Evolutionary conservation across 768 basidiomycete species (phyloP), one percentile per base, ranked within the genome.

Genomic region (Tylopilus plumbeoviolaceoides): DNA sequence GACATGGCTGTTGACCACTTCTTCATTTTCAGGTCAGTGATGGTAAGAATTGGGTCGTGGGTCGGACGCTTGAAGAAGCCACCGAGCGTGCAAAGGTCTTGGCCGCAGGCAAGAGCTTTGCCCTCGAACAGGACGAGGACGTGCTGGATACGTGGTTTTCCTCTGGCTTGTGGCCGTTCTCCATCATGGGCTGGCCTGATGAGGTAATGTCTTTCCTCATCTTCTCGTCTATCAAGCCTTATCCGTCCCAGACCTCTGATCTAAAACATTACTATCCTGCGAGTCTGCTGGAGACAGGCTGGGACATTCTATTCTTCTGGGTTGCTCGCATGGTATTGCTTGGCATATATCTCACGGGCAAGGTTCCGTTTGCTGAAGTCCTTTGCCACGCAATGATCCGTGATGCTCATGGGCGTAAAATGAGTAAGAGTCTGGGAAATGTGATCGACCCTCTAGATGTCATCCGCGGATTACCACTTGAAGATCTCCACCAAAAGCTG

Each of bases 261-360:
- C 60, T 91, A 39, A 69, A 84, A 58, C 74, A 76, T 28, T 98
- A 91, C 75, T 99, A 95, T 70, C 97, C 97, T 0, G 73, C 91
- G 2, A 81, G 85, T n/a, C 61, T 98, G 41, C 82, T 98, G 28
- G 97, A 98, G 73, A 99, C 97, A 0, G 97, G 97, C 43, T 98
- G 97, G 95, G 97, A 98, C 58, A 98, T 98, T 63, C 71, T 99
- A n/a, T 95, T 95, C 80, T 98, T 98, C 82, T 99, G 97, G 97
- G 95, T 98, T 7, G 95, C 97, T 15, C 88, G 97, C 40, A 99
- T 98, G 95, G 95, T 90, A 45, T 74, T 99, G 63, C 83, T 98
- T 33, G 95, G 97, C 40, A 73, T 92, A 61, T 80, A 87, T 51
- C 82, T 98, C 43, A 99, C 97, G 0, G 94, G 81, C 25, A 70